phyloP scores from a whole-genome alignment of 352 stramenopile species.

The Phytophthora podocarpi region DNA sequence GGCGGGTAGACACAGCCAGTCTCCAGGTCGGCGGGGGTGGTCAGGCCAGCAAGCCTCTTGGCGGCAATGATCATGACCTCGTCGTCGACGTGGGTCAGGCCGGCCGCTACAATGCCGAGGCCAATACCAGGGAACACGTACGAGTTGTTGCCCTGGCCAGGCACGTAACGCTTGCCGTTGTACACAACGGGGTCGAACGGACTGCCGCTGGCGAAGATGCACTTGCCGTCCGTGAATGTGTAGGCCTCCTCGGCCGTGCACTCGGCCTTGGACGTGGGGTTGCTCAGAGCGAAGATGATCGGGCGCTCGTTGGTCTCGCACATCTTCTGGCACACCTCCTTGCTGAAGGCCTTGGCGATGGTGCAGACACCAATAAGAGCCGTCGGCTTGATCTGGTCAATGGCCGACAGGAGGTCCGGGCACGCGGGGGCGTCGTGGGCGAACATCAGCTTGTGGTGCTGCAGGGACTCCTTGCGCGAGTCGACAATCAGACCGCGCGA shows the following conservation, averaged over 20 bases:
- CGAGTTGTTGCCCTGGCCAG: conserved; percentile 95
- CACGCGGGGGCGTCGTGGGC: conserved; percentile 78
- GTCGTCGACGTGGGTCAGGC: conserved; percentile 77
- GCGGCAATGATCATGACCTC: conserved; percentile 86
- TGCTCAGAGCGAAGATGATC: conserved; percentile 97
- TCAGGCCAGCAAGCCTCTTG: conserved; percentile 67
- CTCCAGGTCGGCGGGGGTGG: conserved; percentile 91
- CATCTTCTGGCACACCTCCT: conserved; percentile 92
- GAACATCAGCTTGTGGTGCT: conserved; percentile 92
- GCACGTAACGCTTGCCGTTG: conserved; percentile 85
- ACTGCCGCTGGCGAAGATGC: conserved; percentile 96
- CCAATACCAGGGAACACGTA: conserved; percentile 98
- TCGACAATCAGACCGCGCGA: conserved; percentile 88
- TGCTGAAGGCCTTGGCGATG: conserved; percentile 90
- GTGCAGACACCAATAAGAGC: conserved; percentile 96
- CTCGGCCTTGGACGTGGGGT: conserved; percentile 96
- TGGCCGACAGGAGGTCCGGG: conserved; percentile 68
- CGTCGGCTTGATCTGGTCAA: conserved; percentile 91
- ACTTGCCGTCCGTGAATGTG: conserved; percentile 94
- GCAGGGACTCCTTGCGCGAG: conserved; percentile 75
- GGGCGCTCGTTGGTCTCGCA: conserved; percentile 82
- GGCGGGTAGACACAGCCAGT: conserved; percentile 94
- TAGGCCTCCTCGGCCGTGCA: conserved; percentile 97
- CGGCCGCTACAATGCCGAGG: conserved; percentile 91
- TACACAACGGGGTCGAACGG: conserved; percentile 94